phyloP scores from a whole-genome alignment of 2,329 filamentous ascomycete genomes.

The Botrytis hyacinthi region DNA sequence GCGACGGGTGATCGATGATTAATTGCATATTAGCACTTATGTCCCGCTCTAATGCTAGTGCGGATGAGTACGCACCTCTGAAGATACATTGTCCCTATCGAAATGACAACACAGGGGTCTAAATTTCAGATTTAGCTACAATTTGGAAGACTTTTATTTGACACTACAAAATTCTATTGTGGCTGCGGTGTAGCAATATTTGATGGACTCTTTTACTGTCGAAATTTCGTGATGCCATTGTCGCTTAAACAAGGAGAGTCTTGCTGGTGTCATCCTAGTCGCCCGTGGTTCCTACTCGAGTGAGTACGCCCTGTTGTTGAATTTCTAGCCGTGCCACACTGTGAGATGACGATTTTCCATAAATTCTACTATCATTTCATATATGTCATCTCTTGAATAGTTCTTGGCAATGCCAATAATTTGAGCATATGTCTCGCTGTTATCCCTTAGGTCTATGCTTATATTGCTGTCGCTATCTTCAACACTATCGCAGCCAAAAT shows the following conservation, averaged over 20 bases:
- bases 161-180: neutral
- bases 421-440: neutral
- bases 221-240: neutral
- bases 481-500: neutral
- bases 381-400: neutral
- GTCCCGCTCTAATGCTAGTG: neutral
- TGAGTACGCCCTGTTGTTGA: neutral
- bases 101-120: neutral
- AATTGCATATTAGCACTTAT: neutral
- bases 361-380: too few species aligned
- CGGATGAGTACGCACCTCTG: neutral
- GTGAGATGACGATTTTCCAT: neutral
- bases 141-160: neutral
- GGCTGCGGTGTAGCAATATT: too few species aligned
- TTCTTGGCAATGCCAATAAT: neutral
- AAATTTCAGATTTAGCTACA: neutral
- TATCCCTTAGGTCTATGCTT: neutral
- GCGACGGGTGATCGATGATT: neutral
- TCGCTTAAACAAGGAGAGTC: conserved; percentile 11
- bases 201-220: neutral
- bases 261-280: neutral
- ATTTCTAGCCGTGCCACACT: rapidly evolving
- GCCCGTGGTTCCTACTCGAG: neutral
- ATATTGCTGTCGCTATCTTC: neutral
- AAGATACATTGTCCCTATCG: neutral